Base-by-base conservation (phyloP, 495 filamentous ascomycete species). In the Cercophora sp. region DNA sequence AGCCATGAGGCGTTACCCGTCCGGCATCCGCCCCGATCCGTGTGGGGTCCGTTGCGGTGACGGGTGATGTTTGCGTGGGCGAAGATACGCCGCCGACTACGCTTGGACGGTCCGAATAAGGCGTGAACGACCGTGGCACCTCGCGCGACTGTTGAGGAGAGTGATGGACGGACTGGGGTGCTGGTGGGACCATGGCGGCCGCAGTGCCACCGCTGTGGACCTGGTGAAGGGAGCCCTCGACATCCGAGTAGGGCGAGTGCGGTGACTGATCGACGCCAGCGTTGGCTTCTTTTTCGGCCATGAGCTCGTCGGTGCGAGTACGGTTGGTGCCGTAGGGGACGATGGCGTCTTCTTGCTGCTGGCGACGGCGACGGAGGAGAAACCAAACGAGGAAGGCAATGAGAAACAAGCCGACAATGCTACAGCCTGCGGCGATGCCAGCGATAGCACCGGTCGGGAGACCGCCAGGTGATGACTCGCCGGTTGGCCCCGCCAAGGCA, bases 341-440 rank as follows among this genome's bases (percentile, higher is more conserved):
- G 36, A 20, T 29, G 19, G 27, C 52, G 48, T 59, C 9, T 19
- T 40, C 27, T 19, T 55, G 37, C 10, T 57, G 48, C 0, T 55
- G 55, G 26, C 50, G 35, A 5, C 63, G 65, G 3, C 67, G 68
- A 16, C 68, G 70, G 19, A 65, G 48, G 31, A 70, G 56, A 52
- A 62, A 67, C 66, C 67, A 76, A 16, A 64, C 51, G 20, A 70
- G 40, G 9, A 27, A 51, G 15, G 41, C 61, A 55, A 74, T 42
- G 48, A 73, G 24, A 24, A 61, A 42, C 3, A 77, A 61, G 35
- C 65, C 72, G 6, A 56, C 55, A 1, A 72, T 47, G 16, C 48
- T 59, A 48, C 61, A 64, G 11, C 55, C 74, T 5, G 76, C 69
- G 36, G 70, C 72, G 42, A 76, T 72, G 31, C 74, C 75, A 23